These are phyloP conservation scores for Coemansia sp. DNA, from an alignment of 192 early-diverging fungal genomes.

Conservation along the genomic window DNA sequence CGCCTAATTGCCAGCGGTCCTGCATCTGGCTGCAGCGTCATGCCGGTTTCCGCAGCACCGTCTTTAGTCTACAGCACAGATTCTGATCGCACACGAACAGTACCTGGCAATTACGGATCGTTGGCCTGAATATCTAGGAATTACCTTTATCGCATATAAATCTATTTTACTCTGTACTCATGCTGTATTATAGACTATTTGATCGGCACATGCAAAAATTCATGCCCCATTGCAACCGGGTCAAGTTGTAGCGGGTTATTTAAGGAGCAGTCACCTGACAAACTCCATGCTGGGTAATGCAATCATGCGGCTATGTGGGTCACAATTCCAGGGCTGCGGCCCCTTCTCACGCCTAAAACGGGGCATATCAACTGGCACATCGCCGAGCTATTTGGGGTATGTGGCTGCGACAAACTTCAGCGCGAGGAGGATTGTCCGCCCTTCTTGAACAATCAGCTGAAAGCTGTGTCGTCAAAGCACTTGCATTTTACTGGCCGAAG, in stretches of 20 bases:
- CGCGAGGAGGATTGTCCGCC: neutral
- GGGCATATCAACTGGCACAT: neutral
- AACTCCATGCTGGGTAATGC: neutral
- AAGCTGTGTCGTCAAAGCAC: neutral
- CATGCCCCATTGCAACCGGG: neutral
- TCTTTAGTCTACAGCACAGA: neutral
- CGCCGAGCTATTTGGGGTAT: neutral
- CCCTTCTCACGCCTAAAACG: slow-evolving; percentile 12
- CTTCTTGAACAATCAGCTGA: neutral
- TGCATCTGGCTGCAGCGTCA: slow-evolving; percentile 7
- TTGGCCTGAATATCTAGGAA: neutral
- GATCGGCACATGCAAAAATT: neutral
- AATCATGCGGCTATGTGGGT: neutral
- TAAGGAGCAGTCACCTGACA: neutral
- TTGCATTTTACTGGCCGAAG: neutral
- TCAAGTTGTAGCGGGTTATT: neutral
- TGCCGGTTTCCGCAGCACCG: neutral
- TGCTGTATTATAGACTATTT: neutral
- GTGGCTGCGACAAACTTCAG: neutral
- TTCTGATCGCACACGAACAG: neutral
- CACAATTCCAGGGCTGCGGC: slow-evolving; percentile 3
- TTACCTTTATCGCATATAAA: neutral
- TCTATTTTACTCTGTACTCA: neutral
- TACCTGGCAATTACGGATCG: neutral
- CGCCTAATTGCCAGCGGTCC: slow-evolving; percentile 11